phyloP scores from a whole-genome alignment of 2,329 filamentous ascomycete genomes.

The Cladosporium oxysporum region DNA sequence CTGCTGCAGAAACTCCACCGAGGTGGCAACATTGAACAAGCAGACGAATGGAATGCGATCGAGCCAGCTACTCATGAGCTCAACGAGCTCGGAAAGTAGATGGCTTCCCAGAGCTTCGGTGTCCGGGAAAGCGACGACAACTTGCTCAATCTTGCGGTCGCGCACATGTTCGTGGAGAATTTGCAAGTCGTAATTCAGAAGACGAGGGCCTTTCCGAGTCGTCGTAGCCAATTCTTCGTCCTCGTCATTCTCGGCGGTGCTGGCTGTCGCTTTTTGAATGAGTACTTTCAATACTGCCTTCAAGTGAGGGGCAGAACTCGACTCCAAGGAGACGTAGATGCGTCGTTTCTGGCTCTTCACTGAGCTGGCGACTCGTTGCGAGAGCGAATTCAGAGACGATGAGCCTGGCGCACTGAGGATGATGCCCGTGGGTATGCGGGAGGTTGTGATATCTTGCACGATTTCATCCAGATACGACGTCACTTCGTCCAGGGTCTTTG shows the following conservation, averaged over 20 bases:
- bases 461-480: conserved; percentile 21
- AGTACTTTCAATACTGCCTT: conserved; percentile 73
- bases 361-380: conserved; percentile 61
- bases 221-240: conserved; percentile 48
- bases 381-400: conserved; percentile 72
- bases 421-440: conserved; percentile 41
- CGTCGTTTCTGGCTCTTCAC: conserved; percentile 44
- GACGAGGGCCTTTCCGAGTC: conserved; percentile 57
- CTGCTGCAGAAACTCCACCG: conserved; percentile 75
- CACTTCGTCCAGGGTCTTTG: conserved; percentile 41
- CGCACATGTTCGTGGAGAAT: conserved; percentile 64
- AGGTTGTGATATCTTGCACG: conserved; percentile 6
- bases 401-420: conserved; percentile 79
- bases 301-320: conserved; percentile 70
- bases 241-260: conserved; percentile 40
- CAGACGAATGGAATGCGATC: conserved; percentile 75
- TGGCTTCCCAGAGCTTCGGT: conserved; percentile 77
- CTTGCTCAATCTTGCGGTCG: conserved; percentile 55
- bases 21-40: conserved; percentile 79
- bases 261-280: conserved; percentile 64
- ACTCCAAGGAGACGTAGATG: conserved; percentile 66
- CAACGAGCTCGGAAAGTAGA: conserved; percentile 70
- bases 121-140: conserved; percentile 76
- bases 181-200: conserved; percentile 78
- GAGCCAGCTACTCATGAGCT: conserved; percentile 69